These are phyloP conservation scores for Diaporthe capsici DNA, from an alignment of 2,329 filamentous ascomycete species.

Conservation along the genomic window DNA sequence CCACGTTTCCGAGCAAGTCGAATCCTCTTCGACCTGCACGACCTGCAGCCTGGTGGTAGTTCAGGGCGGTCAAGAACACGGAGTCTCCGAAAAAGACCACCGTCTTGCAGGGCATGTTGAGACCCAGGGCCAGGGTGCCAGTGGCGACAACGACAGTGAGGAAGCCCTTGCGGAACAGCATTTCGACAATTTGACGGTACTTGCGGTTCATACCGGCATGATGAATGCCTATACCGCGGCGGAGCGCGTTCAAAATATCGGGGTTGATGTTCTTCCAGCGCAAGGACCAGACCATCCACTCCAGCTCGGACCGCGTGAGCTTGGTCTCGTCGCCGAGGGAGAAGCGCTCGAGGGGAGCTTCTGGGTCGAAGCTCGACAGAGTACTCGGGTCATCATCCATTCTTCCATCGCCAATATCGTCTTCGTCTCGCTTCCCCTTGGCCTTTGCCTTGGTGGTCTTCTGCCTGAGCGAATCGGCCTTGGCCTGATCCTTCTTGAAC, in stretches of 20 bases:
- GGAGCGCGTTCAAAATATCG: conserved; percentile 72
- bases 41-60: conserved; percentile 83
- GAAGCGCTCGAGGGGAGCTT: conserved; percentile 73
- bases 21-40: conserved; percentile 86
- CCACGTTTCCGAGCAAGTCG: conserved; percentile 84
- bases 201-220: conserved; percentile 85
- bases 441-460: conserved; percentile 44
- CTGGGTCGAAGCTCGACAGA: conserved; percentile 77
- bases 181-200: conserved; percentile 81
- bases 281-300: conserved; percentile 66
- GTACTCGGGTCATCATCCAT: conserved; percentile 70
- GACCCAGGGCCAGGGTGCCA: conserved; percentile 81
- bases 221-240: conserved; percentile 80
- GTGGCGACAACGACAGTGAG: conserved; percentile 81
- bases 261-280: conserved; percentile 63
- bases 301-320: conserved; percentile 70
- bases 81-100: conserved; percentile 84
- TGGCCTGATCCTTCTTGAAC: conserved; percentile 63
- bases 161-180: conserved; percentile 80
- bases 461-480: conserved; percentile 35
- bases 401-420: conserved; percentile 57
- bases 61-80: conserved; percentile 79
- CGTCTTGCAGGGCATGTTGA: conserved; percentile 89
- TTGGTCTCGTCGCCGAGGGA: conserved; percentile 76
- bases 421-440: conserved; percentile 55